Conservation (phyloP, 768 basidiomycete genomes). For the Holtermannia corniformis region DNA sequence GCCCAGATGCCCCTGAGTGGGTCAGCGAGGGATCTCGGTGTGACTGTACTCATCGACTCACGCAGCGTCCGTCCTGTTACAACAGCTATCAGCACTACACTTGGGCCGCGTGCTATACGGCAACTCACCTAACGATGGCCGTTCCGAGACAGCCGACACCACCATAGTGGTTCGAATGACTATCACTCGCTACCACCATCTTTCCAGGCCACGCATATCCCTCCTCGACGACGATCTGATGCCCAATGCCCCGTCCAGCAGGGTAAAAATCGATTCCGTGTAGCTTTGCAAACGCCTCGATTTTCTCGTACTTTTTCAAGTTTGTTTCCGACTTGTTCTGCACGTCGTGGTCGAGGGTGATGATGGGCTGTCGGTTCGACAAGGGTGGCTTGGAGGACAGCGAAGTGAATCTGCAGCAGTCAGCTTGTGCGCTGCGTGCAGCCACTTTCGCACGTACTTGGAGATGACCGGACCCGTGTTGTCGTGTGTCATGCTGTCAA, state of each 20-base stretch:
- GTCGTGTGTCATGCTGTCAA: slow-evolving; percentile 50
- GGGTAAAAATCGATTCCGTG: slow-evolving; percentile 92
- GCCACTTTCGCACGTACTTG: slow-evolving; percentile 56
- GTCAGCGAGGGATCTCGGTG: slow-evolving; percentile 1
- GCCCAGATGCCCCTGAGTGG: slow-evolving; percentile 68
- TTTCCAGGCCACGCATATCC: slow-evolving; percentile 96
- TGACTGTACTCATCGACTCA: slow-evolving; percentile 5
- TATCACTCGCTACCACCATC: slow-evolving; percentile 90
- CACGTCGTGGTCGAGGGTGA: slow-evolving; percentile 96
- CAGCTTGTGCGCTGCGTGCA: not conserved
- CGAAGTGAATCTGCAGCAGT: slow-evolving; percentile 90
- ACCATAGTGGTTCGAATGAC: slow-evolving; percentile 98
- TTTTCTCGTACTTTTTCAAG: slow-evolving; percentile 79
- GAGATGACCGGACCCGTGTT: slow-evolving; percentile 97
- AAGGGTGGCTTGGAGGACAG: slow-evolving; percentile 80
- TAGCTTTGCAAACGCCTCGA: slow-evolving; percentile 77
- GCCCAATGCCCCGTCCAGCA: slow-evolving; percentile 93
- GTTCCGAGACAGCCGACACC: slow-evolving; percentile 96
- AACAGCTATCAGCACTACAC: not conserved
- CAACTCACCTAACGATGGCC: slow-evolving; percentile 60
- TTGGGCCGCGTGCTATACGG: not conserved
- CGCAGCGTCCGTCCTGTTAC: slow-evolving; percentile 46
- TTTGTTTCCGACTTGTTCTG: slow-evolving; percentile 91
- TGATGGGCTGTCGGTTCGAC: slow-evolving; percentile 75
- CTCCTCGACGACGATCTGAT: slow-evolving; percentile 94